phyloP scores from a whole-genome alignment of 345 rosid genomes.

The Cochlearia excelsa region DNA sequence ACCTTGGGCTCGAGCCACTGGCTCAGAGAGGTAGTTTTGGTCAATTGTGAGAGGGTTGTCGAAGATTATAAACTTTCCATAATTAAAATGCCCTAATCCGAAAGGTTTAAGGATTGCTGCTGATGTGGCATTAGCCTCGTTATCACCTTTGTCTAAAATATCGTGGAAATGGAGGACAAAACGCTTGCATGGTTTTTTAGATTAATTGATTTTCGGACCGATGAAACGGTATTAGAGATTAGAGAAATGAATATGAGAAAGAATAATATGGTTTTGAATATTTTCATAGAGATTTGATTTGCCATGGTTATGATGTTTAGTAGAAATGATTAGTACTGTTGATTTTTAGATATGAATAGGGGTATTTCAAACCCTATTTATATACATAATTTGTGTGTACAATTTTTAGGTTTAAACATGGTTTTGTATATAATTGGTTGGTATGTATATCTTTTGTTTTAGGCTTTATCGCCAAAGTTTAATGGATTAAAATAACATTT shows the following conservation, averaged over 20 bases:
- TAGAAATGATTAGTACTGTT: too few relatives aligned
- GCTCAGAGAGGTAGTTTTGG: conserved; percentile 37
- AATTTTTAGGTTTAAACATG: too few relatives aligned
- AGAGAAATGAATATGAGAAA: conserved; percentile 18
- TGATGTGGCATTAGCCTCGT: conserved; percentile 43
- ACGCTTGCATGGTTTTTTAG: conserved; percentile 41
- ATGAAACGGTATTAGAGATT: conserved; percentile 19
- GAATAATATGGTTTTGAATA: not conserved
- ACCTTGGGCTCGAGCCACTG: conserved; percentile 53
- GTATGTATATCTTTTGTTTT: too few relatives aligned
- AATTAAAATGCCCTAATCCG: conserved; percentile 33
- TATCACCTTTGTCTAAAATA: conserved; percentile 37
- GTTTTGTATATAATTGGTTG: too few relatives aligned
- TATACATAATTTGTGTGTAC: too few relatives aligned
- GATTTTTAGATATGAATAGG: too few relatives aligned
- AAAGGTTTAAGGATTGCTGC: conserved; percentile 19
- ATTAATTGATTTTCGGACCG: conserved; percentile 8
- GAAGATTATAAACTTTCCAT: conserved; percentile 47
- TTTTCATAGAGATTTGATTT: too few relatives aligned
- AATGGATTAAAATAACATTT: too few relatives aligned
- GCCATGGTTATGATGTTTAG: too few relatives aligned
- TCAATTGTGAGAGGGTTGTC: conserved; percentile 51
- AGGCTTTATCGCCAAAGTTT: too few relatives aligned
- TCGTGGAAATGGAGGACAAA: conserved; percentile 49
- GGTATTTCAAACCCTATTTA: too few relatives aligned